Evolutionary conservation across 2,329 filamentous ascomycete species (phyloP), one percentile per base, ranked within the genome.

Genomic region (Dichotomopilus funicola): DNA sequence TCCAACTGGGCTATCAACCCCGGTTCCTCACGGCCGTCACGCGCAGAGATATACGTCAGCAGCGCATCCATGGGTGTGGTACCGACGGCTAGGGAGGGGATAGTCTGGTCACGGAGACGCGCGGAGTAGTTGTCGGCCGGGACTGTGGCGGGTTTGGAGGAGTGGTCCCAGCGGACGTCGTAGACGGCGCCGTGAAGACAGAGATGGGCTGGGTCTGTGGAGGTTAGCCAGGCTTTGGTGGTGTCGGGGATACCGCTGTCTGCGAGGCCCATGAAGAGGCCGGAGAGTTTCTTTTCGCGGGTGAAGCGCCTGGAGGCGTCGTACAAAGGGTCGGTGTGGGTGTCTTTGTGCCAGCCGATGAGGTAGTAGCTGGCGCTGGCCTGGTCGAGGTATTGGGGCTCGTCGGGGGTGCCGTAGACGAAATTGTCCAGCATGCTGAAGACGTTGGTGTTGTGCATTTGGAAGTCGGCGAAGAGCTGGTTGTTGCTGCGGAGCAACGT

Each of bases 371-470:
- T 67, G 0, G 68, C 69, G 0, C 56, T 63, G 11, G 69, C 72
- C 0, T 53, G 8, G 1, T 57, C 27, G 0, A 72, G 59, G 43
- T 67, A 44, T 9, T 19, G 34, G 9, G 61, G 49, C 0, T 13
- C 47, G 52, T 72, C 12, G 7, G 27, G 3, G 10, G 12, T 31
- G 13, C 3, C 31, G 42, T 33, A 73, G 6, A 62, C 49, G 13
- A 76, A 72, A 34, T 68, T 70, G 58, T 76, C 74, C 3, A 74
- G 19, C 6, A 72, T 69, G 49, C 63, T 68, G 51, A 76, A 74
- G 7, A 75, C 73, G 53, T 75, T 75, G 6, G 62, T 45, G 59
- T 71, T 70, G 58, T 76, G 74, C 19, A 63, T 61, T 54, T 72
- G 71, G 55, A 65, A 75, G 61, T 76, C 74, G 0, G 71, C 62